Base-by-base conservation (phyloP, 2,329 filamentous ascomycete species). In the Fusarium torulosum region DNA sequence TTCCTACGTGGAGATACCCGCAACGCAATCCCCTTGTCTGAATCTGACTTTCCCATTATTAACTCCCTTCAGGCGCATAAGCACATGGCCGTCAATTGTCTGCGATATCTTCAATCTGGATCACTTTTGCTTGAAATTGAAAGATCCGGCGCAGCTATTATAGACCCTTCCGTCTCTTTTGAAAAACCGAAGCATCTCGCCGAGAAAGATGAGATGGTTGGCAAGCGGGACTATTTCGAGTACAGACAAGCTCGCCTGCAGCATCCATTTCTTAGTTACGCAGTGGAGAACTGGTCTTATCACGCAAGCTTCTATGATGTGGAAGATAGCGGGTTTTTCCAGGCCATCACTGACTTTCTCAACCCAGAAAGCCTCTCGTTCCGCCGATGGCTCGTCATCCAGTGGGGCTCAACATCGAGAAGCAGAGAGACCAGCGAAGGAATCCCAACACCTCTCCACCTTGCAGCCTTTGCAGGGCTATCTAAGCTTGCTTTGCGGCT, bases 1-100 rank as follows among this genome's bases (percentile, higher is more conserved):
- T 84, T 80, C 58, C 64, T 84, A 13, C 74, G 76, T 3, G 78
- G 77, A 9, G 57, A 66, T 49, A 67, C 17, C 11, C 66, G 73
- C 3, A 54, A 20, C 13, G 11, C 7, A 0, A 14, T 27, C 5
- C 19, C 11, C 1, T 15, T 31, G 6, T n/a, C 3, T 4, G 5
- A 29, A 10, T 38, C 33, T 6, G 37, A 53, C 1, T 71, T 75
- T 46, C 65, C 70, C 14, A 31, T 66, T 9, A 70, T 72, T 7
- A 21, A 60, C 29, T 60, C 66, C 2, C 23, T 45, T 7, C 21
- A 70, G 14, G 68, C 71, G 3, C 71, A 73, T 19, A 71, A 64
- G n/a, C 37, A 35, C 1, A 66, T 72, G 66, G 38, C 67, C 7
- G 53, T 58, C 7, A 58, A 55, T 11, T 68, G 70, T 20, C 56